Evolutionary conservation across 345 rosid species (phyloP).

Genomic region (Rhizophora apiculata): DNA sequence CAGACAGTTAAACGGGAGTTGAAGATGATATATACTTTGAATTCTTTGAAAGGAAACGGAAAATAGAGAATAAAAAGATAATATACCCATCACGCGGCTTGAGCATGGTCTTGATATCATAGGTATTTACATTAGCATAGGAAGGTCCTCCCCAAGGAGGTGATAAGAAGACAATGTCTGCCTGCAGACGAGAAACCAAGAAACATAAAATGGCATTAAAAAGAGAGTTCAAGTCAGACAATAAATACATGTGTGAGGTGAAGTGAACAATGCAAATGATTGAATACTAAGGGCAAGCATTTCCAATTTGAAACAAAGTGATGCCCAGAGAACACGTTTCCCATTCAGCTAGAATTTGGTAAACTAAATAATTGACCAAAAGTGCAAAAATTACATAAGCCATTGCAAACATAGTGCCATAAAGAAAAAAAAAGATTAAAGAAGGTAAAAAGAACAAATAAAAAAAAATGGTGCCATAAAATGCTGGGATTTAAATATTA

Average conservation of each 20-base stretch:
- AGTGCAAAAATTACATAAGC: too few species aligned
- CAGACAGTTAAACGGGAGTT: constrained; percentile 2
- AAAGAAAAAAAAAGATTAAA: background rate
- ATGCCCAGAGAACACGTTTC: too few species aligned
- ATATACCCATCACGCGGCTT: constrained; percentile 80
- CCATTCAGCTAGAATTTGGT: too few species aligned
- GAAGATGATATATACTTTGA: background rate
- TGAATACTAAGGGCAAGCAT: too few species aligned
- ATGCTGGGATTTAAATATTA: background rate
- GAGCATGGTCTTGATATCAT: constrained; percentile 78
- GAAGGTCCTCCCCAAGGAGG: constrained; percentile 99
- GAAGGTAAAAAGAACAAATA: constrained; percentile 1
- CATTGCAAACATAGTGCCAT: background rate
- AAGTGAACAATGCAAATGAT: too few species aligned
- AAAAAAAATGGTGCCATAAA: background rate
- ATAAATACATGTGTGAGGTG: too few species aligned
- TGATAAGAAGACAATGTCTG: constrained; percentile 74
- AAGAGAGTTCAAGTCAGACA: background rate
- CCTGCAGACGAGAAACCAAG: constrained; percentile 38
- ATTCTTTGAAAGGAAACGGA: background rate
- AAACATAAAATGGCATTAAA: background rate
- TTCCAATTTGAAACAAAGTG: too few species aligned
- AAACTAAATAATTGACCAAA: too few species aligned
- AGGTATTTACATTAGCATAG: constrained; percentile 57
- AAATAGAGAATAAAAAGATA: constrained; percentile 2